phyloP scores from a whole-genome alignment of 148 eudicot species.

The Persicaria maculosa region DNA sequence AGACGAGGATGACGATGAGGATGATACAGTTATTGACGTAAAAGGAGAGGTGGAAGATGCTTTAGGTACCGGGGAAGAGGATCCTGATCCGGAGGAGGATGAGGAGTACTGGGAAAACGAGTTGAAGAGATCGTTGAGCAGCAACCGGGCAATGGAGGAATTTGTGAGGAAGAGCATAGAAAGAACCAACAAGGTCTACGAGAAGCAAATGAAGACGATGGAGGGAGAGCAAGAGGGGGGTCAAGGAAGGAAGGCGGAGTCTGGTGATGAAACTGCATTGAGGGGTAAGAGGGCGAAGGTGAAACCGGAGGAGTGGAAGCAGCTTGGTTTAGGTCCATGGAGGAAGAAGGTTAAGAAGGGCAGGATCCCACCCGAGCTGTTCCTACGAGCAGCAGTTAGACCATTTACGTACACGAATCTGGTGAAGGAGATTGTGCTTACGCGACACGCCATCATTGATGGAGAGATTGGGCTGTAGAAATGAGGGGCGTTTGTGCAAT shows the following conservation, averaged over 20 bases:
- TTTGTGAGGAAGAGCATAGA: constrained; percentile 44
- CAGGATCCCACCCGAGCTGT: constrained; percentile 74
- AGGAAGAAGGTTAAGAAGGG: constrained; percentile 71
- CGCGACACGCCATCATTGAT: constrained; percentile 77
- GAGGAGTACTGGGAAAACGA: constrained; percentile 66
- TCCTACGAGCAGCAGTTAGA: constrained; percentile 78
- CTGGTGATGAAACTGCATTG: constrained; percentile 42
- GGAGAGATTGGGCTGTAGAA: constrained; percentile 59
- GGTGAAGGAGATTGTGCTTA: constrained; percentile 85
- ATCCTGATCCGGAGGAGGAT: constrained; percentile 50
- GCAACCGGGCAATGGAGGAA: constrained; percentile 75
- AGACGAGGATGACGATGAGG: constrained; percentile 23
- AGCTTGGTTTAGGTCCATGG: constrained; percentile 53
- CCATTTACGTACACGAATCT: constrained; percentile 84
- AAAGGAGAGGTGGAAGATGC: constrained; percentile 36
- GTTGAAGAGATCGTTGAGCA: constrained; percentile 64
- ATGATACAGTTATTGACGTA: constrained; percentile 37
- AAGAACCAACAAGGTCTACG: constrained; percentile 32
- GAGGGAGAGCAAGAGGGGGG: constrained; percentile 18
- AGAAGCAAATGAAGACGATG: constrained; percentile 32
- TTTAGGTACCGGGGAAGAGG: constrained; percentile 35
- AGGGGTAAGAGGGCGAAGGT: constrained; percentile 59
- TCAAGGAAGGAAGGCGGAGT: constrained; percentile 13
- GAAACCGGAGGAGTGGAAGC: constrained; percentile 63
- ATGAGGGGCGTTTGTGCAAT: background rate